Evolutionary conservation across 306 rosid genomes (phyloP).

Genomic region (Fragaria vesca): DNA sequence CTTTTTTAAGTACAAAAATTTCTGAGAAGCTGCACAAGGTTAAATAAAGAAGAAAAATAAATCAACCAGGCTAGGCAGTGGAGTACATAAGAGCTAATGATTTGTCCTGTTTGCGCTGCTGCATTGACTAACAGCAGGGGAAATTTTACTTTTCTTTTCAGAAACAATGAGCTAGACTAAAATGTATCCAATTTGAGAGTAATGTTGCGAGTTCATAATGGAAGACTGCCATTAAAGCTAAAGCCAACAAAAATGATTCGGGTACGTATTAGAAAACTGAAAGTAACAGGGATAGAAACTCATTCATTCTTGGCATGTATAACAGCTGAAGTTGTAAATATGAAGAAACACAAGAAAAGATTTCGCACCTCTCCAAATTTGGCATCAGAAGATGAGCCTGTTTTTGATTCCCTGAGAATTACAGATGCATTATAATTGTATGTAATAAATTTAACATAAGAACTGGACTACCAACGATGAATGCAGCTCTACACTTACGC

Average conservation of each 20-base stretch:
- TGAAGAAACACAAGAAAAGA: constrained; percentile 8
- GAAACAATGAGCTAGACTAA: neutral
- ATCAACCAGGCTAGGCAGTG: neutral
- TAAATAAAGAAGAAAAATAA: neutral
- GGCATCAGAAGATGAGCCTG: constrained; percentile 63
- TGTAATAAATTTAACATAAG: constrained; percentile 17
- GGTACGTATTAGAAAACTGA: neutral
- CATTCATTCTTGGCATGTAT: neutral
- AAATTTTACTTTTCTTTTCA: neutral
- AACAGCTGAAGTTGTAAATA: neutral
- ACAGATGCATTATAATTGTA: constrained; percentile 26
- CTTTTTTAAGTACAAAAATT: neutral
- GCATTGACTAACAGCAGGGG: neutral
- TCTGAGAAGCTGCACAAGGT: neutral
- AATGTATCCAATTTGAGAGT: too few species aligned
- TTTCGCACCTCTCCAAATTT: constrained; percentile 91
- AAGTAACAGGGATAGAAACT: neutral
- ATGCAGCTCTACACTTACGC: constrained; percentile 9
- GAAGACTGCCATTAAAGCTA: too few species aligned
- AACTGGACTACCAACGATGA: neutral
- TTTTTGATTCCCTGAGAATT: constrained; percentile 72
- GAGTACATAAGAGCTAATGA: neutral
- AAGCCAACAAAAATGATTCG: too few species aligned
- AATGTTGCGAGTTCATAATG: too few species aligned
- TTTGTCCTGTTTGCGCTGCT: neutral